Percentiles rank a stretch among this genome's conserved stretches.
Evolutionary conservation across 352 stramenopile genomes (phyloP).

Genomic region (Phytophthora sansomeana): DNA sequence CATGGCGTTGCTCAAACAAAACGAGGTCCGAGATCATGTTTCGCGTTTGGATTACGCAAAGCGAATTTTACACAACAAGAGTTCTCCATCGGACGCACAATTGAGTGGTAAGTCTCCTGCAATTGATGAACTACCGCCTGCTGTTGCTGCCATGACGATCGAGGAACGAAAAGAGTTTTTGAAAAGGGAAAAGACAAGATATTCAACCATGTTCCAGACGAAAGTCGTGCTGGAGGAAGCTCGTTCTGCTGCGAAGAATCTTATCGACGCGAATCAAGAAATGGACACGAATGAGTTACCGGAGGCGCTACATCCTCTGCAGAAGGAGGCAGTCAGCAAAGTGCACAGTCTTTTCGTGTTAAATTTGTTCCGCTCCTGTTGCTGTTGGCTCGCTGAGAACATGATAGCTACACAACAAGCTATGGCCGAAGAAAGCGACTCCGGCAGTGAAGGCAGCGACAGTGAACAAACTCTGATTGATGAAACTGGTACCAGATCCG

Average conservation of each 20-base stretch:
- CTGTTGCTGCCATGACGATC: conserved; percentile 16
- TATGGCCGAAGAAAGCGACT: conserved; percentile 2
- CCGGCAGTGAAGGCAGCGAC: conserved; percentile 1
- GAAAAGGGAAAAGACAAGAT: conserved; percentile 25
- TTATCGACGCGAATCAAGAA: neutral
- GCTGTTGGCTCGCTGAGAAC: conserved; percentile 73
- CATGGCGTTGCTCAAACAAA: conserved; percentile 46
- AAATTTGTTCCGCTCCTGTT: conserved; percentile 68
- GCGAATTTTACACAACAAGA: conserved; percentile 12
- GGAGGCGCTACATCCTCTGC: conserved; percentile 32
- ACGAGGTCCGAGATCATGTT: conserved; percentile 33
- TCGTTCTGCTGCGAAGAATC: neutral
- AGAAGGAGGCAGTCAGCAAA: conserved; percentile 45
- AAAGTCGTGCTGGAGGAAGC: conserved; percentile 25
- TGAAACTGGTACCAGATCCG: neutral
- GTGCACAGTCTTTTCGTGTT: conserved; percentile 61
- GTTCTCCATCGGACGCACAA: neutral
- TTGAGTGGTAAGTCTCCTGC: neutral
- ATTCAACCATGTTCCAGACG: conserved; percentile 29
- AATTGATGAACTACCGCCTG: neutral
- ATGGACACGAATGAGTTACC: conserved; percentile 1
- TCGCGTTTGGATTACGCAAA: conserved; percentile 29
- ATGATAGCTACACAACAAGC: conserved; percentile 30
- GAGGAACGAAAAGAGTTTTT: conserved; percentile 23
- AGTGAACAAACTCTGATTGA: neutral